These are phyloP conservation scores for Pseudogymnoascus verrucosus DNA, from an alignment of 2,329 filamentous ascomycete genomes.

Conservation along the genomic window DNA sequence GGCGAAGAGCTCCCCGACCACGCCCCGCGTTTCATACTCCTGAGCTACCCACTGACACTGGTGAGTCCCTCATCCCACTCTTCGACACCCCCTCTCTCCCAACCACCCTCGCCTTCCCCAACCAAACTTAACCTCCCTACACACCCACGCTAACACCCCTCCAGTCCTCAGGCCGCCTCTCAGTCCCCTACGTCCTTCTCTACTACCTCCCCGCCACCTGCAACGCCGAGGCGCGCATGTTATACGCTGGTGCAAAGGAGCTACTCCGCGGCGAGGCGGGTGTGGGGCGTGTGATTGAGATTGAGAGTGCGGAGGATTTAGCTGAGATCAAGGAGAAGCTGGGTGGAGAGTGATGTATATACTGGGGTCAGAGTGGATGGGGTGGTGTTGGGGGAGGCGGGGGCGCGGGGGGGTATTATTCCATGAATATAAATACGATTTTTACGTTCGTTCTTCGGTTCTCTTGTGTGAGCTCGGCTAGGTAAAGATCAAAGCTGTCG, in stretches of 20 bases:
- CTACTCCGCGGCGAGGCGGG: slow-evolving; percentile 89
- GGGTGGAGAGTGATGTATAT: slow-evolving; percentile 18
- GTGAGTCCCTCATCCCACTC: slow-evolving; percentile 40
- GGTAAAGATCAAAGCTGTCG: too few relatives aligned
- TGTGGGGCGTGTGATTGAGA: slow-evolving; percentile 79
- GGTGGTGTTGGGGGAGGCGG: background rate
- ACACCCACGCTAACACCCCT: slow-evolving; percentile 13
- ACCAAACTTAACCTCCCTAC: background rate
- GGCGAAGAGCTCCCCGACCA: slow-evolving; percentile 88
- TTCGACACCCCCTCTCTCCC: background rate
- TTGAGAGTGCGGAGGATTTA: slow-evolving; percentile 72
- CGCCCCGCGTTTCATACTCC: slow-evolving; percentile 77
- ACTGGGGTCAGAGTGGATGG: background rate
- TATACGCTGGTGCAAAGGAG: slow-evolving; percentile 94
- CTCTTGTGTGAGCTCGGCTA: too few relatives aligned
- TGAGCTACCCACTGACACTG: slow-evolving; percentile 84
- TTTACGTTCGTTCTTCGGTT: background rate
- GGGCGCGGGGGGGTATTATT: background rate
- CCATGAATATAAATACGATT: background rate
- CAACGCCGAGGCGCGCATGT: slow-evolving; percentile 80
- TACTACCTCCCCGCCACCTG: slow-evolving; percentile 93
- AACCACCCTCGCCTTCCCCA: background rate
- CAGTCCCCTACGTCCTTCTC: slow-evolving; percentile 87
- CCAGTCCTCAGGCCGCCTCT: slow-evolving; percentile 71
- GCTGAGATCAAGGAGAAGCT: slow-evolving; percentile 69